These are phyloP conservation scores for Hypholoma sublateritium DNA, from an alignment of 768 basidiomycete genomes.

Conservation along the genomic window DNA sequence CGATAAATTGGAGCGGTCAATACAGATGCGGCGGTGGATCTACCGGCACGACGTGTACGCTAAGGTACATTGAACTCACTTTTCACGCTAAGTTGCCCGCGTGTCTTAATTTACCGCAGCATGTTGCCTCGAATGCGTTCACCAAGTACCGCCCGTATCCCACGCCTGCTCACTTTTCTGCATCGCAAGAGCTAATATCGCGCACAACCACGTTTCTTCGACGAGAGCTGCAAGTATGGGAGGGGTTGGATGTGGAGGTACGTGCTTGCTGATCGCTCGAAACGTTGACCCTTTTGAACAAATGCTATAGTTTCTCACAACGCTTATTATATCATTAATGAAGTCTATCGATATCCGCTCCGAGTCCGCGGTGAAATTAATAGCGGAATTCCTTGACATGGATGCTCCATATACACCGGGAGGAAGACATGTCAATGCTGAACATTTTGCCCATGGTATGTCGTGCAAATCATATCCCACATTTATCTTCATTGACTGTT, in stretches of 20 bases:
- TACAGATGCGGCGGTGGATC: constrained; percentile 74
- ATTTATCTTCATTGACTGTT: not conserved
- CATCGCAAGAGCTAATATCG: constrained; percentile 71
- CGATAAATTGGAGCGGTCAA: constrained; percentile 75
- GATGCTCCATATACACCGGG: constrained; percentile 59
- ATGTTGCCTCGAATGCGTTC: constrained; percentile 84
- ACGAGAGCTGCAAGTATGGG: constrained; percentile 87
- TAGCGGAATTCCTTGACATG: constrained; percentile 89
- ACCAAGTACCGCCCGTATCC: constrained; percentile 91
- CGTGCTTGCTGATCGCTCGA: constrained; percentile 15
- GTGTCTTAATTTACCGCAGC: constrained; percentile 43
- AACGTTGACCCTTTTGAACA: constrained; percentile 9
- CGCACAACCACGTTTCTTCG: constrained; percentile 81
- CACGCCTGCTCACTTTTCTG: constrained; percentile 79
- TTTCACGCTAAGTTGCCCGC: constrained; percentile 1
- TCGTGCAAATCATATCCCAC: not conserved
- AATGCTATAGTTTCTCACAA: constrained; percentile 76
- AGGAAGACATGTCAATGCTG: constrained; percentile 66
- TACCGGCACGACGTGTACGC: constrained; percentile 81
- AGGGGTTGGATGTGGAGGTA: constrained; percentile 87
- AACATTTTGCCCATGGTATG: constrained; percentile 91
- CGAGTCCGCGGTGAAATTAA: constrained; percentile 77
- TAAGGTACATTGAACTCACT: constrained; percentile 55
- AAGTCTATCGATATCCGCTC: constrained; percentile 92
- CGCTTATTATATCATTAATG: constrained; percentile 87